These are phyloP conservation scores for Ceratocystis cubensis DNA, from an alignment of 2,329 filamentous ascomycete genomes.

Conservation along the genomic window DNA sequence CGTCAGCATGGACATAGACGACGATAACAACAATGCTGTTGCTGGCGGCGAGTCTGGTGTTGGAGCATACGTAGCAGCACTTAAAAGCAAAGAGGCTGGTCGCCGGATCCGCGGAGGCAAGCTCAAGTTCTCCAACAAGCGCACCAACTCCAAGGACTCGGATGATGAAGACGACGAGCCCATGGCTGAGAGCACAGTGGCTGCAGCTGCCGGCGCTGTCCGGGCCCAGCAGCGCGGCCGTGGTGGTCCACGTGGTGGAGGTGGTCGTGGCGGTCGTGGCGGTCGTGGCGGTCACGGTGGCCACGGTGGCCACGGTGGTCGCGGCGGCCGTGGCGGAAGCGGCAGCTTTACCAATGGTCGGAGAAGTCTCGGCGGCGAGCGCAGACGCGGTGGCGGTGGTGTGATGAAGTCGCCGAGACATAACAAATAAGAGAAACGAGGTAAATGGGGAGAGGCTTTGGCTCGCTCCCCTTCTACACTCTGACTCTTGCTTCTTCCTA, in stretches of 20 bases:
- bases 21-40: slow-evolving; percentile 37
- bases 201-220: not conserved
- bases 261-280: slow-evolving; percentile 29
- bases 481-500: slow-evolving; percentile 8
- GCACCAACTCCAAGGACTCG: slow-evolving; percentile 34
- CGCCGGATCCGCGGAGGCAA: slow-evolving; percentile 53
- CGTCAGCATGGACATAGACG: slow-evolving; percentile 53
- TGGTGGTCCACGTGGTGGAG: slow-evolving; percentile 26
- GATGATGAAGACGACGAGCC: slow-evolving; percentile 40
- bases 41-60: slow-evolving; percentile 43
- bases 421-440: slow-evolving; percentile 2
- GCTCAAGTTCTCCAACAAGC: slow-evolving; percentile 59
- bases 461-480: not conserved
- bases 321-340: slow-evolving; percentile 34
- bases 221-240: slow-evolving; percentile 21
- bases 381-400: slow-evolving; percentile 29
- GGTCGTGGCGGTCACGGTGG: slow-evolving; percentile 25
- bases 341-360: slow-evolving; percentile 37
- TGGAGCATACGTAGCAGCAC: slow-evolving; percentile 55
- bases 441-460: not conserved
- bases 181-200: slow-evolving; percentile 38
- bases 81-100: slow-evolving; percentile 54
- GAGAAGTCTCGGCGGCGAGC: slow-evolving; percentile 40
- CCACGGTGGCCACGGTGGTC: slow-evolving; percentile 27
- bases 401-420: slow-evolving; percentile 31